Evolutionary conservation across 768 basidiomycete genomes (phyloP).

Genomic region (Suillus placidus): DNA sequence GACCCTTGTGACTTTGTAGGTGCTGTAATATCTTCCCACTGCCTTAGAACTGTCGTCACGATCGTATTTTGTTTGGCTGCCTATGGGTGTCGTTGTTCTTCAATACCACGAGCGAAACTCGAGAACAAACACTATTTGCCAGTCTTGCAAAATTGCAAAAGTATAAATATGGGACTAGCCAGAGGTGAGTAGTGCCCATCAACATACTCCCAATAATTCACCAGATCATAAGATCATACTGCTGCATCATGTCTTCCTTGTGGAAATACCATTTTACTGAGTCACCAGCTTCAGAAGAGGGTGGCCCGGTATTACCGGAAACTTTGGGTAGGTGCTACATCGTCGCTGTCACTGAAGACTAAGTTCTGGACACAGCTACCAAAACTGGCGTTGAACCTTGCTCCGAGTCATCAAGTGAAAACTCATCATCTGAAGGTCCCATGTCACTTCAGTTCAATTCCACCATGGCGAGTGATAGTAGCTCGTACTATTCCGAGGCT

Average conservation of each 20-base stretch:
- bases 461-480: neutral
- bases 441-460: neutral
- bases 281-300: neutral
- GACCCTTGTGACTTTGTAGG: neutral
- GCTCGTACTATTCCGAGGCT: neutral
- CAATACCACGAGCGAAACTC: neutral
- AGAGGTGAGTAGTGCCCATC: neutral
- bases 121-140: neutral
- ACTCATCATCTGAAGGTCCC: neutral
- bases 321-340: neutral
- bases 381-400: neutral
- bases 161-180: neutral
- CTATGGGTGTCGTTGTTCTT: neutral
- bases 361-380: neutral
- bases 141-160: neutral
- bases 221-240: neutral
- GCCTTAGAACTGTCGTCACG: neutral
- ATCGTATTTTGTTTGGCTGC: neutral
- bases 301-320: neutral
- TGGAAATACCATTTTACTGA: neutral
- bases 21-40: neutral
- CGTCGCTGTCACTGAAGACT: neutral
- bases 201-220: neutral
- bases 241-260: neutral
- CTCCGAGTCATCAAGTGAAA: neutral